Evolutionary conservation across 129 eudicot species (phyloP).

Genomic region (Tanacetum coccineum): DNA sequence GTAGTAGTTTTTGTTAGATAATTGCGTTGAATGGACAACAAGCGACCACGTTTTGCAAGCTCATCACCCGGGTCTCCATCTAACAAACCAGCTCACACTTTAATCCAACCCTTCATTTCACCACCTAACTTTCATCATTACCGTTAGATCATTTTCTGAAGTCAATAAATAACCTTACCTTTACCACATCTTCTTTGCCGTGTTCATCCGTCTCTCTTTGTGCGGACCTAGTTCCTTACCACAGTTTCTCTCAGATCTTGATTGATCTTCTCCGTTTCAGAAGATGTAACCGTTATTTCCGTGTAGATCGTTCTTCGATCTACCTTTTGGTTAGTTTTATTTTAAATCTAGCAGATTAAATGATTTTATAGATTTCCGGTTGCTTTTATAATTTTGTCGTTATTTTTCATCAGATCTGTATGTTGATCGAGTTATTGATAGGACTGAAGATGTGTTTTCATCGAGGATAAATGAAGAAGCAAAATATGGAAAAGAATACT

Average conservation of each 20-base stretch:
- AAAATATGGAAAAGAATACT: too few species aligned
- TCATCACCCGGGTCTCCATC: conserved; percentile 22
- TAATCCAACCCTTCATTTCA: conserved; percentile 24
- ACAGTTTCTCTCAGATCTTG: conserved; percentile 15
- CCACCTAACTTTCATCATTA: background rate
- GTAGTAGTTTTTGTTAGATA: background rate
- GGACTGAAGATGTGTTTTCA: too few species aligned
- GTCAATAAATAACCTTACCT: conserved; percentile 38
- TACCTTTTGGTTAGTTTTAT: conserved; percentile 26
- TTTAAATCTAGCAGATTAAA: background rate
- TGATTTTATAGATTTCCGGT: too few species aligned
- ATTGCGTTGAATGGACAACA: conserved; percentile 3
- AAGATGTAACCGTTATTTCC: background rate
- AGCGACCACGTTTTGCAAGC: conserved; percentile 26
- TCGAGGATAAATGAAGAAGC: too few species aligned
- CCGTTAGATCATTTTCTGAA: conserved; percentile 47
- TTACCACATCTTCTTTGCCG: conserved; percentile 2
- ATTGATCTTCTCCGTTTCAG: background rate
- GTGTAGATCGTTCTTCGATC: conserved; percentile 45
- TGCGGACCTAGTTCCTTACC: background rate
- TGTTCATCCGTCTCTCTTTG: background rate
- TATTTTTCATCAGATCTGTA: too few species aligned
- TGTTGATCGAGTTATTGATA: too few species aligned
- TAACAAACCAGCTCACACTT: conserved; percentile 17
- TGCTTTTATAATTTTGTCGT: too few species aligned